A percentile compares a stretch with the other conserved stretches of the same genome.
phyloP scores from a whole-genome alignment of 23 red algal species.

The Gracilaria caudata region DNA sequence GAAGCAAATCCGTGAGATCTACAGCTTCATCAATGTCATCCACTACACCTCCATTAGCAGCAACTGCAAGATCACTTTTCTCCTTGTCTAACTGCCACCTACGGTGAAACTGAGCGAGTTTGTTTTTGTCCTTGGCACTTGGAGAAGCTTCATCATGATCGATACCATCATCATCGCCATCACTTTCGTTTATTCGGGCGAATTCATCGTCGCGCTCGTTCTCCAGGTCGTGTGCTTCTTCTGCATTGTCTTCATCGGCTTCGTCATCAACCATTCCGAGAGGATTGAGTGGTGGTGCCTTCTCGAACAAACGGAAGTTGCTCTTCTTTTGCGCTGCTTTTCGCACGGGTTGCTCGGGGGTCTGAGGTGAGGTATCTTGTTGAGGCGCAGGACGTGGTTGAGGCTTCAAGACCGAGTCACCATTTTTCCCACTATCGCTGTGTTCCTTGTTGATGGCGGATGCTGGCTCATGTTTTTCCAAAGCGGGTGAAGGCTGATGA shows the following conservation, averaged over 20 bases:
- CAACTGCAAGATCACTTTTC: conserved; percentile 2
- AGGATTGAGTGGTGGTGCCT: not conserved
- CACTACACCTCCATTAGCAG: conserved; percentile 23
- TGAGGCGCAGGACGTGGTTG: not conserved
- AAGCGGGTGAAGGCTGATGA: too few species aligned
- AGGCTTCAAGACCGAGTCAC: not conserved
- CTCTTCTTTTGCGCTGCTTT: not conserved
- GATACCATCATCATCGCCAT: conserved; percentile 26
- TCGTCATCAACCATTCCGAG: conserved; percentile 32
- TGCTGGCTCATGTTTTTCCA: not conserved
- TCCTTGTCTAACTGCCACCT: conserved; percentile 58
- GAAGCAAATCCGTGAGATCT: conserved; percentile 28
- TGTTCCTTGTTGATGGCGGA: not conserved
- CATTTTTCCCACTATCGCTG: not conserved
- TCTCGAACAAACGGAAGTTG: not conserved
- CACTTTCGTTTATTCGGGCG: not conserved
- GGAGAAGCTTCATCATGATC: conserved; percentile 20
- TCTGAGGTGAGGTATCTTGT: conserved; percentile 17
- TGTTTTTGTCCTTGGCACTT: conserved; percentile 3
- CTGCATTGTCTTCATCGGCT: conserved; percentile 27
- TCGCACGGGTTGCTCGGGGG: not conserved
- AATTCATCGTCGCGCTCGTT: not conserved
- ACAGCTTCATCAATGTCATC: conserved; percentile 55
- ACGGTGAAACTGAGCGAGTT: conserved; percentile 58
- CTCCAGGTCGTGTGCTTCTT: conserved; percentile 17